Evolutionary conservation across 495 filamentous ascomycete species (phyloP), one percentile per base, ranked within the genome.

Genomic region (Neurospora sp.): DNA sequence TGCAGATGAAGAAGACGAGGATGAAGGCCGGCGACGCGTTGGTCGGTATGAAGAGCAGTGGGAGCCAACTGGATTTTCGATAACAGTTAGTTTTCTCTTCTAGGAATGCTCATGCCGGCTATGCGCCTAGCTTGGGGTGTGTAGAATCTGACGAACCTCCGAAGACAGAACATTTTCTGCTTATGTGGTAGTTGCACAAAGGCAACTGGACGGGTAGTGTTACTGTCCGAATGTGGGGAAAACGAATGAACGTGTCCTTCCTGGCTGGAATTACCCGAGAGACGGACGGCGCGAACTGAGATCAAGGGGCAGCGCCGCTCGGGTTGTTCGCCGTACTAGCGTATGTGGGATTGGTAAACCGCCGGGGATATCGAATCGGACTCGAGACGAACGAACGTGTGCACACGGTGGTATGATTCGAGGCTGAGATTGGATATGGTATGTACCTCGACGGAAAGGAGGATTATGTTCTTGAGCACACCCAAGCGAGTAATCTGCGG

Each of bases 21-120:
- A 97, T 93, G 85, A 96, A 96, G 74, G 92, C 89, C 9, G 91
- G 91, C 70, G 90, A 93, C 72, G 92, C 92, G 78, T 93, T 92
- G 72, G 90, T 93, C 71, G 90, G 89, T 74, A 92, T 90, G 82
- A 91, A 92, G 74, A 92, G 90, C 69, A 92, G 85, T 15, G 90
- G 90, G 36, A 92, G 85, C 89, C 90, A 92, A 80, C 90, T 90
- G 74, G n/a, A 70, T 17, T 62, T 34, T 7, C 7, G 11, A 17
- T 17, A 31, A 4, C 17, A 0, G 13, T 62, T 34, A 62, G 28
- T 31, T 15, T 28, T 17, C 48, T 59, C 9, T 19, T 43, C 17
- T n/a, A 24, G 31, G 5, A n/a, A 21, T 37, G 15, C 17, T 69
- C 24, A 73, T 28, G 66, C 39, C 71, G 19, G 70, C 48, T 13